Conservation (phyloP, 257 asterid genomes). For the Catharanthus roseus region DNA sequence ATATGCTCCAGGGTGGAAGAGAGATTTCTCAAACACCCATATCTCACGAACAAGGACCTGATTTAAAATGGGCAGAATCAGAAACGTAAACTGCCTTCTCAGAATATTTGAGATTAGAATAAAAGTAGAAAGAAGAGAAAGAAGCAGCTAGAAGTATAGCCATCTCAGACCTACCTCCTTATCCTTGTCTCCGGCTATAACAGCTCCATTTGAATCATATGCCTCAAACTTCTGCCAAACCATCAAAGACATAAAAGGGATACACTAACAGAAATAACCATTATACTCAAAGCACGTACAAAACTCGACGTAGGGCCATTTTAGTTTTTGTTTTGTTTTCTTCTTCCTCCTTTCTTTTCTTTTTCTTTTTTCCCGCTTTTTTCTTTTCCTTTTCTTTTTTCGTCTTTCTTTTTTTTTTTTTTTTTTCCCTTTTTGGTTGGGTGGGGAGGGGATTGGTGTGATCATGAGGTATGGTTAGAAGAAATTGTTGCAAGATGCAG, state of each 20-base stretch:
- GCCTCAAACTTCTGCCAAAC: constrained; percentile 84
- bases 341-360: no score
- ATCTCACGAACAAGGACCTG: constrained; percentile 90
- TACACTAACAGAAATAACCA: not conserved
- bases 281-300: not conserved
- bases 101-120: not conserved
- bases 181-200: constrained; percentile 74
- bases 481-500: not conserved
- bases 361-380: no score
- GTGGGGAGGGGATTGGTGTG: not conserved
- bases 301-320: not conserved
- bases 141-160: constrained; percentile 5
- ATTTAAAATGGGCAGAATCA: no score
- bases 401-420: not conserved
- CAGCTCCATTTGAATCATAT: constrained; percentile 62
- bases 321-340: not conserved
- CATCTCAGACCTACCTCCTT: constrained; percentile 60
- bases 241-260: not conserved
- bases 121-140: not conserved
- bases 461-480: not conserved
- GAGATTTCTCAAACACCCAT: constrained; percentile 95
- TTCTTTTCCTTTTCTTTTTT: no score
- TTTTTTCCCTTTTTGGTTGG: not conserved
- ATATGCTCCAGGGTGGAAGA: constrained; percentile 64
- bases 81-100: no score